Evolutionary conservation across 1,284 basidiomycete genomes (phyloP).

Genomic region (Cyathus olla): DNA sequence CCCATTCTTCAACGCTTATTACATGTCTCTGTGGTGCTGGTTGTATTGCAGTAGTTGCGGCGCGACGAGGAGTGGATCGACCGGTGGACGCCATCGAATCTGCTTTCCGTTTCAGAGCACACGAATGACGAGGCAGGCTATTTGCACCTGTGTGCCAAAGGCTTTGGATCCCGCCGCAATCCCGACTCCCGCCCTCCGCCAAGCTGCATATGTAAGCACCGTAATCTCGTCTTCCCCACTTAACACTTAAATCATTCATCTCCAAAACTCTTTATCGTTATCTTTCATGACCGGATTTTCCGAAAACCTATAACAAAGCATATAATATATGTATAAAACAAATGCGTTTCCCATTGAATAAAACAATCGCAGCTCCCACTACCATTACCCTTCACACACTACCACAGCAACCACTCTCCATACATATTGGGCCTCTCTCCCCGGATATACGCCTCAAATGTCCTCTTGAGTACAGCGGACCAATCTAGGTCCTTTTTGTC

Average conservation of each 20-base stretch:
- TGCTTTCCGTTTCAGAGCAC: too few species aligned
- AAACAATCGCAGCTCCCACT: neutral
- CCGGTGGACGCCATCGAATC: neutral
- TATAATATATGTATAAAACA: neutral
- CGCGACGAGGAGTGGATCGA: neutral
- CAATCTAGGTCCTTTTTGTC: conserved; percentile 77
- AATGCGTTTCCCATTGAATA: neutral
- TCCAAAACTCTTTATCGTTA: too few species aligned
- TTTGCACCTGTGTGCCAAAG: too few species aligned
- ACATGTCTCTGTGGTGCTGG: conserved; percentile 10
- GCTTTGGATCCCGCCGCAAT: too few species aligned
- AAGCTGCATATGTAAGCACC: too few species aligned
- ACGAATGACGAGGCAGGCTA: too few species aligned
- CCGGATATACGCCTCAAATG: conserved; percentile 81
- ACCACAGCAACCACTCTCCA: conserved; percentile 72
- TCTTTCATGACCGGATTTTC: neutral
- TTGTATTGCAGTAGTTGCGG: conserved; percentile 7
- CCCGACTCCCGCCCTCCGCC: too few species aligned
- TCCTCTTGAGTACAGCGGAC: conserved; percentile 80
- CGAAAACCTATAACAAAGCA: neutral
- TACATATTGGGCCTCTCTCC: conserved; percentile 84
- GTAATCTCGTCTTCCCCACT: too few species aligned
- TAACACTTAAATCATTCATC: too few species aligned
- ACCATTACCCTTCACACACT: conserved; percentile 2
- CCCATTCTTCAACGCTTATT: conserved; percentile 89